Percentiles rank a stretch among this genome's conserved stretches.
Evolutionary conservation across 768 basidiomycete species (phyloP).

Genomic region (Lactifluus subvellereus): DNA sequence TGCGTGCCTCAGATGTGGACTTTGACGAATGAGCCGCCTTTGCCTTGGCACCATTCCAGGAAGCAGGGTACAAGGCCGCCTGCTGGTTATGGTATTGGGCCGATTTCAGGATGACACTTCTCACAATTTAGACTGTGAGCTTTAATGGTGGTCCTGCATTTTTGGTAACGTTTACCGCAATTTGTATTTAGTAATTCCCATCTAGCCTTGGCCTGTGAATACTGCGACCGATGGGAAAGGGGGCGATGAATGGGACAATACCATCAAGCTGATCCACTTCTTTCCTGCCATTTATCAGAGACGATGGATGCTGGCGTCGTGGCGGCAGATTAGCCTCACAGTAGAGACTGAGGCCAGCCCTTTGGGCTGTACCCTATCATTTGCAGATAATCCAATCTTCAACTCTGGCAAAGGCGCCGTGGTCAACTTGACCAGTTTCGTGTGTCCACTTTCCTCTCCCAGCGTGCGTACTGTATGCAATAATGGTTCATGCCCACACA

Average conservation of each 20-base stretch:
- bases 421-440: constrained; percentile 76
- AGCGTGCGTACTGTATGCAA: neutral
- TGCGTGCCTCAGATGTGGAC: too few species aligned
- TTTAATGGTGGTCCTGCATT: too few species aligned
- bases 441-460: constrained; percentile 28
- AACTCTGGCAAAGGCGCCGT: constrained; percentile 79
- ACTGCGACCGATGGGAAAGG: too few species aligned
- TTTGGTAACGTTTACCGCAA: too few species aligned
- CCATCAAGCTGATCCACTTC: too few species aligned
- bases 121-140: neutral
- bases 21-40: too few species aligned
- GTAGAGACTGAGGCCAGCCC: neutral
- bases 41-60: neutral
- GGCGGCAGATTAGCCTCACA: constrained; percentile 26
- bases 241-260: too few species aligned
- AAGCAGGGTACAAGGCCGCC: neutral
- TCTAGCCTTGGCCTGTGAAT: too few species aligned
- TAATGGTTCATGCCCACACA: constrained; percentile 29
- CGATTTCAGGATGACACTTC: neutral
- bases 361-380: neutral
- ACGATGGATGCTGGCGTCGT: constrained; percentile 79
- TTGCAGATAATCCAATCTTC: constrained; percentile 66
- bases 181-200: too few species aligned
- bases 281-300: constrained; percentile 31
- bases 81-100: neutral